Evolutionary conservation across 805 yeast species (phyloP).

Genomic region (Maudiozyma pseudohumilis): DNA sequence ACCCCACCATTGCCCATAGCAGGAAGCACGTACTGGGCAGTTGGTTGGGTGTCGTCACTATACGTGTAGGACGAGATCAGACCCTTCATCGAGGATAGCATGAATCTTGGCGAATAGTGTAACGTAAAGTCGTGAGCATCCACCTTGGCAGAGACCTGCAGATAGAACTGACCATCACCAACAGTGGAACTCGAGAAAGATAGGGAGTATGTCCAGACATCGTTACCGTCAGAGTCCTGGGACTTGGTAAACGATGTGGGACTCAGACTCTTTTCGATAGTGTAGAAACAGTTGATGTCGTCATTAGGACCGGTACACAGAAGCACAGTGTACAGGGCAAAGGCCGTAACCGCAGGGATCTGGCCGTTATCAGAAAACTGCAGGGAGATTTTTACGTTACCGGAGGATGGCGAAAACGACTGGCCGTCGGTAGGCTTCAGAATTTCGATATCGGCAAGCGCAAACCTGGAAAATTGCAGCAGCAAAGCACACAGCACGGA

Average conservation of each 20-base stretch:
- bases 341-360: constrained; percentile 37
- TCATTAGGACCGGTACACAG: constrained; percentile 62
- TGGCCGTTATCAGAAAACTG: constrained; percentile 52
- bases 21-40: constrained; percentile 27
- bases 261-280: constrained; percentile 25
- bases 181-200: constrained; percentile 36
- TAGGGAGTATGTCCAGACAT: constrained; percentile 31
- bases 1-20: constrained; percentile 31
- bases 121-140: constrained; percentile 38
- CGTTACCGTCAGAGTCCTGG: constrained; percentile 13
- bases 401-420: constrained; percentile 18
- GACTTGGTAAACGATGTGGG: constrained; percentile 21
- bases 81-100: constrained; percentile 66
- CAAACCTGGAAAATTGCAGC: constrained; percentile 3
- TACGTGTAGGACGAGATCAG: constrained; percentile 38
- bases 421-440: constrained; percentile 17
- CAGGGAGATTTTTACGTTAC: constrained; percentile 23
- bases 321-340: constrained; percentile 38
- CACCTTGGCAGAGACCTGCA: constrained; percentile 52
- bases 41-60: constrained; percentile 36
- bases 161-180: constrained; percentile 57
- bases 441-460: constrained; percentile 20
- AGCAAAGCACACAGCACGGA: background rate
- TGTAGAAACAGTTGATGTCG: constrained; percentile 34
- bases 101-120: constrained; percentile 61